These are phyloP conservation scores for Venturia nashicola DNA, from an alignment of 2,329 filamentous ascomycete genomes.

Conservation along the genomic window DNA sequence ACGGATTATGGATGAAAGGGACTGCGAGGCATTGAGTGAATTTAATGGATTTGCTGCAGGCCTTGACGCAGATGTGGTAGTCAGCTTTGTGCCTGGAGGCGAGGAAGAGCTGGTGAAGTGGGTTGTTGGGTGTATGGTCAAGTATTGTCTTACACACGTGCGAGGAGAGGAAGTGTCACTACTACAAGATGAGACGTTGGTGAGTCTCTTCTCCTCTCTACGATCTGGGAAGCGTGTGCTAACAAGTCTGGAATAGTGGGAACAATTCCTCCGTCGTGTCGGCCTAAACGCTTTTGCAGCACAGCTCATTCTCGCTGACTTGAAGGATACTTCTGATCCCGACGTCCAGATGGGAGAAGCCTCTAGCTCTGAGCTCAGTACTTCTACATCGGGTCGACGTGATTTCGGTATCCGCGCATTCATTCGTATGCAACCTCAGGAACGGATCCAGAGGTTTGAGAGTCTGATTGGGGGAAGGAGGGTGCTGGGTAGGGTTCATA, in stretches of 20 bases:
- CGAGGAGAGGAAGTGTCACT: constrained; percentile 20
- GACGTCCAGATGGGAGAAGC: neutral
- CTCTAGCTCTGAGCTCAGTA: neutral
- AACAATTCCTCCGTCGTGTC: constrained; percentile 50
- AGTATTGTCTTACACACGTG: constrained; percentile 21
- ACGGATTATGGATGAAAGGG: constrained; percentile 20
- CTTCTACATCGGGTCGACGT: neutral
- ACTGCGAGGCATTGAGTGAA: constrained; percentile 34
- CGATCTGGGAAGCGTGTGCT: neutral
- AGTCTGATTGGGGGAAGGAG: constrained; percentile 4
- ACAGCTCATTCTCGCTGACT: constrained; percentile 44
- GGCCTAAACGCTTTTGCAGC: constrained; percentile 64
- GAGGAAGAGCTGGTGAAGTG: constrained; percentile 25
- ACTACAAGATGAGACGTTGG: constrained; percentile 44
- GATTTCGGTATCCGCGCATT: constrained; percentile 6
- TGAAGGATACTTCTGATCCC: constrained; percentile 23
- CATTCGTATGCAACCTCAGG: constrained; percentile 6
- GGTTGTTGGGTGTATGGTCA: constrained; percentile 20
- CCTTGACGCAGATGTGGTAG: constrained; percentile 25
- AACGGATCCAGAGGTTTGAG: constrained; percentile 3
- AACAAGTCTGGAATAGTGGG: constrained; percentile 34
- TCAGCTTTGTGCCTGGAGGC: constrained; percentile 29
- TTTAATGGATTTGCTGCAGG: constrained; percentile 38
- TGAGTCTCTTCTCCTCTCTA: constrained; percentile 12
- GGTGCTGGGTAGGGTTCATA: neutral